These are phyloP conservation scores for Adansonia grandidieri DNA, from an alignment of 441 rosid species.

Conservation along the genomic window DNA sequence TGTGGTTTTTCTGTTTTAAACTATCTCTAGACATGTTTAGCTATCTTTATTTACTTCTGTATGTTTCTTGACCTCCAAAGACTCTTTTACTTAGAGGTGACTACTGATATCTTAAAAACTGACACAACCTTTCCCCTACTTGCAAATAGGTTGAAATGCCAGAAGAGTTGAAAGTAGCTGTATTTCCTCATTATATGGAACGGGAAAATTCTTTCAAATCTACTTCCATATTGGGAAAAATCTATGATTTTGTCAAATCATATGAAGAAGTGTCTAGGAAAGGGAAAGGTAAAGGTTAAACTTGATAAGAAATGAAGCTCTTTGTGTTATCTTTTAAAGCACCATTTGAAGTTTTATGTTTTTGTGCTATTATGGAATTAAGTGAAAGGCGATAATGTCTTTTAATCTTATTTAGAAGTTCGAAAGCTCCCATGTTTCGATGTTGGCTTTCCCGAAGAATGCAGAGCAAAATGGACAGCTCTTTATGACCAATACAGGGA, in stretches of 20 bases:
- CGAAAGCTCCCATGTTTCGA: conserved; percentile 55
- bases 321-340: not conserved
- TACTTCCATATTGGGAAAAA: conserved; percentile 66
- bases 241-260: conserved; percentile 52
- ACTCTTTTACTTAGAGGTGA: not conserved
- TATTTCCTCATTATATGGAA: conserved; percentile 73
- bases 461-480: conserved; percentile 39
- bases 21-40: not conserved
- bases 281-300: conserved; percentile 38
- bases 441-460: conserved; percentile 29
- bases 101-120: not conserved
- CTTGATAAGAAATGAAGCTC: not conserved
- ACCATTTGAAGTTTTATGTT: conserved; percentile 1
- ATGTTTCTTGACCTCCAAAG: not conserved
- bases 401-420: conserved; percentile 43
- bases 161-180: conserved; percentile 38
- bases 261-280: conserved; percentile 30
- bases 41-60: not conserved
- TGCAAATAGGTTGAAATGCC: conserved; percentile 57
- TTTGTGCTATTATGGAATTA: not conserved
- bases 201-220: conserved; percentile 48
- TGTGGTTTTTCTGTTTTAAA: not conserved
- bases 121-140: not conserved
- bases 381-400: conserved; percentile 1
- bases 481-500: conserved; percentile 46